Percentiles rank a stretch among this genome's conserved stretches.
These are phyloP conservation scores for Chlamydomonas incerta DNA, from an alignment of 139 green algal species.

Conservation along the genomic window DNA sequence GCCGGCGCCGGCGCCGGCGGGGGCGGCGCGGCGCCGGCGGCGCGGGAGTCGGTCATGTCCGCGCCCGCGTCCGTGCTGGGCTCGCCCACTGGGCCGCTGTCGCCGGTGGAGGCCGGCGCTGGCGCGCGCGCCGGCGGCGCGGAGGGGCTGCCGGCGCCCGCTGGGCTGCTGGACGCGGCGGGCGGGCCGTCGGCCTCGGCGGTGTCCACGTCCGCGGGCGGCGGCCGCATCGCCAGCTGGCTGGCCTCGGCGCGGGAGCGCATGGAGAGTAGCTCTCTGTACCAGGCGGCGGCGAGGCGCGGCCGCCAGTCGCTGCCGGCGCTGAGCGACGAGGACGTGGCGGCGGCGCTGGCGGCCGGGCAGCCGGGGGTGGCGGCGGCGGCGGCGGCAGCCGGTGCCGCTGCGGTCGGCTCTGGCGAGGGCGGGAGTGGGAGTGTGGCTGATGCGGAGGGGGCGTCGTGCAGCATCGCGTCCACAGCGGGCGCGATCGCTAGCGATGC, in stretches of 20 bases:
- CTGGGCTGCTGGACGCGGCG: no score
- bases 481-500: no score
- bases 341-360: not conserved
- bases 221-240: conserved; percentile 16
- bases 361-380: not conserved
- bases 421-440: no score
- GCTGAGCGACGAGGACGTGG: no score
- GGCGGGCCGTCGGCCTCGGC: not conserved
- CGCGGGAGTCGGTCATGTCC: not conserved
- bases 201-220: not conserved
- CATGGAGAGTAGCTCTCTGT: not conserved
- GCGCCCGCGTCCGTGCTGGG: no score
- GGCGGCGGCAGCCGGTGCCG: no score
- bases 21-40: no score
- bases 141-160: not conserved
- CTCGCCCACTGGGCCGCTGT: not conserved
- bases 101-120: not conserved
- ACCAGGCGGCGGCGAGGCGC: not conserved
- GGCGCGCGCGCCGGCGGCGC: no score
- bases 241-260: not conserved
- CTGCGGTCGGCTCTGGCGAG: no score
- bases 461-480: no score
- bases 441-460: no score
- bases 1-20: not conserved
- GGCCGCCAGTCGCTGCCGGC: no score